Base-by-base conservation (phyloP, 2,329 filamentous ascomycete genomes). In the Monosporascus sp. region DNA sequence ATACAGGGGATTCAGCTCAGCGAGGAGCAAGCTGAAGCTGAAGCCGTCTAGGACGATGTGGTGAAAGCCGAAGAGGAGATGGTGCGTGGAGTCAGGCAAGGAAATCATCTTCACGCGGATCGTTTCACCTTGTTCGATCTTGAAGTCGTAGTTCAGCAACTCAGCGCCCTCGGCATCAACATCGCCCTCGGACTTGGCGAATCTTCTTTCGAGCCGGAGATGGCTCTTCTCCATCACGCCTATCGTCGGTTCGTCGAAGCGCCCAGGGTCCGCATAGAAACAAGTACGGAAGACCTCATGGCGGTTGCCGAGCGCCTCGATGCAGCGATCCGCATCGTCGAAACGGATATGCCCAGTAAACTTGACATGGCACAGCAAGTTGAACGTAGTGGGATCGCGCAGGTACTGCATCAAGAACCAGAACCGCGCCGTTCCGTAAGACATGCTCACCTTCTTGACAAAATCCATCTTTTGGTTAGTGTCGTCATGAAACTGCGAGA, bases 11-110 rank as follows among this genome's bases (percentile, higher is more conserved):
- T 58, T 52, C 1, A 60, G 43, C 31, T 59, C 58, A 2, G 24
- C 50, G 5, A 60, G 48, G 3, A 57, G n/a, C 9, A 52, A 27
- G 16, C 58, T 51, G 20, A 72, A 71, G 45, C 76, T 76, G 43
- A 73, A 56, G 0, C 75, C 78, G 54, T 82, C 78, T 67, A 81
- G 71, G 45, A 67, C 63, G 46, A 81, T 79, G 58, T 80, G 77
- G 52, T 80, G 77, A 48, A 66, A 71, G 1, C 66, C 66, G 16
- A 81, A 50, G 0, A 82, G 46, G 7, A 80, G 54, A 57, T 66
- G 71, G 52, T 76, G 71, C 1, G 57, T 52, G 0, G 61, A 64
- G 3, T 61, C 53, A 0, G 64, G 65, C 17, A 66, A 60, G 0
- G 70, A 62, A 5, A 78, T 60, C 2, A 77, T 59, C 9, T 59